Base-by-base conservation (phyloP, 345 rosid species). In the Arabidopsis thaliana region DNA sequence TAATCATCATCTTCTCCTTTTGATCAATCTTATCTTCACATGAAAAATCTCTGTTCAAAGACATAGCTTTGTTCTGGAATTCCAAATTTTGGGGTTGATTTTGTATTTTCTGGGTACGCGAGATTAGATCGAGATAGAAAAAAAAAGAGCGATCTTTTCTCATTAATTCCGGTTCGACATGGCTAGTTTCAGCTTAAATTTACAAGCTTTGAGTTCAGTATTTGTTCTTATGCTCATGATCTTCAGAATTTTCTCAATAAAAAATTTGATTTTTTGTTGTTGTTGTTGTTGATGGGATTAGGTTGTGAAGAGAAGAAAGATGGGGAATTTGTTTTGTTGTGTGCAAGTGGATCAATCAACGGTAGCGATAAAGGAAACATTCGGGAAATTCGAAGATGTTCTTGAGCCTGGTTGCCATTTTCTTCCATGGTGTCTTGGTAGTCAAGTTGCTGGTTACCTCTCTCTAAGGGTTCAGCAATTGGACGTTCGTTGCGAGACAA, bases 321-420 rank as follows among this genome's bases (percentile, higher is more conserved):
- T 87, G 92, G 92, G 92, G 7, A 80, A 87, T 62, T 44, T 80
- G 6, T 67, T 83, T 5, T 80, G 92, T 34, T 86, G 86, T 56
- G 25, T 79, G 1, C 88, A 87, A 83, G 88, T 86, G 11, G 88
- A 86, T 28, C 92, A 84, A 67, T 83, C 88, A 33, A 84, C 84
- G 2, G 86, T 86, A 11, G 89, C 89, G 13, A 77, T 88, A 13
- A 88, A 65, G 65, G 89, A 88, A 71, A 73, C 52, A 22, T 86
- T 86, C 65, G 93, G 93, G 40, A 88, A 82, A 72, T 88, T 83
- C 34, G 87, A 84, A 12, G 80, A 84, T 1, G 87, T 88, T 7
- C 90, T 88, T 36, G 82, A 86, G 50, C 93, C 93, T 32, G 93
- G 93, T 64, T 88, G 88, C 56, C 93, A 86, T 62, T 88, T 81